Evolutionary conservation across 768 basidiomycete species (phyloP).

Genomic region (Leucocoprinus birnbaumii): DNA sequence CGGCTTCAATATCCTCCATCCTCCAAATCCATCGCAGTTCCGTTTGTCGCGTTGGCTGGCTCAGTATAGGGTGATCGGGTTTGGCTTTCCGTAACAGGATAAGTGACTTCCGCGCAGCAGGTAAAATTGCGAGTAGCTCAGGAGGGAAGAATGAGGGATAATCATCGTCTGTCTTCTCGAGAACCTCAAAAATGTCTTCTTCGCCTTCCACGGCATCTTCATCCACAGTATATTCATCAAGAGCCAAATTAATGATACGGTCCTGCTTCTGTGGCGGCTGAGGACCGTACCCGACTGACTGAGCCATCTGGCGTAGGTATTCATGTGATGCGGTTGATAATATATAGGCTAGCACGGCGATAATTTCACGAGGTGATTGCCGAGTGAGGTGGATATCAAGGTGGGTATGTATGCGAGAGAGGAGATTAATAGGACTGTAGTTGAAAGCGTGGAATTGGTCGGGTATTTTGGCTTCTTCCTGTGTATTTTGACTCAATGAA

Average conservation of each 20-base stretch:
- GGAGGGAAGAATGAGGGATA: constrained; percentile 67
- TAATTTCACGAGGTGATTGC: constrained; percentile 44
- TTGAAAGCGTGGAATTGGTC: constrained; percentile 41
- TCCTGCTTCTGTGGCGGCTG: constrained; percentile 23
- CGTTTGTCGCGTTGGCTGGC: constrained; percentile 17
- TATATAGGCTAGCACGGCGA: constrained; percentile 64
- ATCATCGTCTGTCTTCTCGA: constrained; percentile 31
- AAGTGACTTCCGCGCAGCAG: constrained; percentile 68
- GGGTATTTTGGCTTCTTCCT: constrained; percentile 33
- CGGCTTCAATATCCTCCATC: constrained; percentile 43
- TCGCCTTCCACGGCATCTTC: constrained; percentile 37
- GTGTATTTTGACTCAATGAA: background rate
- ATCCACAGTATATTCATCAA: constrained; percentile 30
- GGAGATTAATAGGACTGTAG: constrained; percentile 42
- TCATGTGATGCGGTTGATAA: constrained; percentile 60
- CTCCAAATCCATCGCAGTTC: constrained; percentile 66
- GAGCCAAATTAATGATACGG: constrained; percentile 21
- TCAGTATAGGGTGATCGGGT: constrained; percentile 61
- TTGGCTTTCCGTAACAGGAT: constrained; percentile 60
- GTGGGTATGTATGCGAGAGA: constrained; percentile 60
- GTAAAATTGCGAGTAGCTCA: constrained; percentile 48
- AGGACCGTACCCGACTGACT: constrained; percentile 53
- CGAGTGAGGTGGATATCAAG: constrained; percentile 52
- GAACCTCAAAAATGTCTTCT: constrained; percentile 35
- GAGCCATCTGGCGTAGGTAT: constrained; percentile 57